Conservation (phyloP, 2,329 filamentous ascomycete species). For the Neospermospora avenae region DNA sequence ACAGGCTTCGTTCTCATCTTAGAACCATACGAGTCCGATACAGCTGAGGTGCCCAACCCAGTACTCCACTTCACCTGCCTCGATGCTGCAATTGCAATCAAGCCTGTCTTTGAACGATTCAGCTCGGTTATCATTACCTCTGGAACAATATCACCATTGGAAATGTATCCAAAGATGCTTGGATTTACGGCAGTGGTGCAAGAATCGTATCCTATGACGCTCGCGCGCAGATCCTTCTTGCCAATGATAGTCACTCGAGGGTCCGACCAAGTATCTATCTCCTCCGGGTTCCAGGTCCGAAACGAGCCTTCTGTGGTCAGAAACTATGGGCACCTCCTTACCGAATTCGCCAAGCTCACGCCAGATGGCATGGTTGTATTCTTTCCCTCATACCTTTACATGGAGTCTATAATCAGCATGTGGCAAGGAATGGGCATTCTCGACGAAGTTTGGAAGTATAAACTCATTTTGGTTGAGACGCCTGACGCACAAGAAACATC, state of each 20-base stretch:
- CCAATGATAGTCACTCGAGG: slow-evolving; percentile 97
- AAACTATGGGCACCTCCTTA: slow-evolving; percentile 90
- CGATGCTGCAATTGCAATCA: slow-evolving; percentile 96
- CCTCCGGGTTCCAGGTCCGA: slow-evolving; percentile 89
- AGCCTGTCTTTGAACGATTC: slow-evolving; percentile 95
- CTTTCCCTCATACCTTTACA: slow-evolving; percentile 97
- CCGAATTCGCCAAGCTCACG: slow-evolving; percentile 93
- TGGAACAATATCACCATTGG: slow-evolving; percentile 90
- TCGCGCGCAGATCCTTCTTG: slow-evolving; percentile 90
- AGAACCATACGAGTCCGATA: slow-evolving; percentile 96
- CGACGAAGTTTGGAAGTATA: slow-evolving; percentile 98
- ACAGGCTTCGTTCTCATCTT: slow-evolving; percentile 93
- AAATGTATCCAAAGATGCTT: slow-evolving; percentile 99
- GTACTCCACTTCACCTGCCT: slow-evolving; percentile 96
- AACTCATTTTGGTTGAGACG: slow-evolving; percentile 95
- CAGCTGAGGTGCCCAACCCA: slow-evolving; percentile 91
- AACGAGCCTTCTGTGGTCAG: slow-evolving; percentile 96
- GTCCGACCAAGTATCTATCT: slow-evolving; percentile 89
- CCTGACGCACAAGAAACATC: slow-evolving; percentile 97
- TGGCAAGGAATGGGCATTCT: slow-evolving; percentile 99
- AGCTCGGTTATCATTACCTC: slow-evolving; percentile 98
- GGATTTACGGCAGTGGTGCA: slow-evolving; percentile 90
- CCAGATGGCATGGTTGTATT: slow-evolving; percentile 99
- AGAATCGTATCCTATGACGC: slow-evolving; percentile 96
- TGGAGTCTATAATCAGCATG: slow-evolving; percentile 98